Conservation (phyloP, 192 early-diverging fungal species). For the Coemansia sp. region DNA sequence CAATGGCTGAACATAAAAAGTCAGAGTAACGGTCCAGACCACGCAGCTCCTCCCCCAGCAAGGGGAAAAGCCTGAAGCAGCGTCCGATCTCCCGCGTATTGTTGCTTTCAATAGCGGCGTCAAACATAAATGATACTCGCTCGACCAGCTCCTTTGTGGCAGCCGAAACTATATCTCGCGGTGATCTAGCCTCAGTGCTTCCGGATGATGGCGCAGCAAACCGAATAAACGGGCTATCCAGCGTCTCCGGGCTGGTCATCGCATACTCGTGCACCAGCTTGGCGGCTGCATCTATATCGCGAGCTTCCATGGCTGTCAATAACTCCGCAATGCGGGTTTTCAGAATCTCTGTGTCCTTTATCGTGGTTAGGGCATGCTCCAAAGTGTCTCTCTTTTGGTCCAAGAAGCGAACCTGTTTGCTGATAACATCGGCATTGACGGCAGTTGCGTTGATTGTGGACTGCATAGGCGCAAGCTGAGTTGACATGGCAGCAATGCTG, state of each 20-base stretch:
- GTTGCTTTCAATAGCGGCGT: constrained; percentile 63
- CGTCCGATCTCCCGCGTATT: constrained; percentile 77
- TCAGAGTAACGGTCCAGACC: constrained; percentile 86
- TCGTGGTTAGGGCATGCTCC: constrained; percentile 63
- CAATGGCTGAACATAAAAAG: constrained; percentile 79
- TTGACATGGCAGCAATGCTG: constrained; percentile 4
- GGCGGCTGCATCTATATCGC: constrained; percentile 61
- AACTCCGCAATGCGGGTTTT: constrained; percentile 35
- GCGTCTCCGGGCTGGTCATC: constrained; percentile 14
- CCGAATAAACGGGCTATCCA: constrained; percentile 28
- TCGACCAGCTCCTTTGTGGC: constrained; percentile 64
- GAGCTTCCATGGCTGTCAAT: constrained; percentile 25
- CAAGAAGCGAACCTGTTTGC: constrained; percentile 77
- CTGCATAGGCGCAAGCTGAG: constrained; percentile 29
- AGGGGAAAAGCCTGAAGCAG: constrained; percentile 88
- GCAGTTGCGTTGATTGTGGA: constrained; percentile 46
- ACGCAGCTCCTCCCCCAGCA: constrained; percentile 75
- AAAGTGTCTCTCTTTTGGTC: constrained; percentile 79
- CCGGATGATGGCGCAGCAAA: constrained; percentile 24
- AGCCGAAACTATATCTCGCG: constrained; percentile 46
- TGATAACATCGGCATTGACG: constrained; percentile 75
- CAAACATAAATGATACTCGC: constrained; percentile 77
- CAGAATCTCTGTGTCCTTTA: constrained; percentile 66
- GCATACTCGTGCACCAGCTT: constrained; percentile 36
- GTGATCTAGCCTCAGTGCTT: constrained; percentile 10